These are phyloP conservation scores for Fomitopsis palustris DNA, from an alignment of 1,284 basidiomycete genomes.

Conservation along the genomic window DNA sequence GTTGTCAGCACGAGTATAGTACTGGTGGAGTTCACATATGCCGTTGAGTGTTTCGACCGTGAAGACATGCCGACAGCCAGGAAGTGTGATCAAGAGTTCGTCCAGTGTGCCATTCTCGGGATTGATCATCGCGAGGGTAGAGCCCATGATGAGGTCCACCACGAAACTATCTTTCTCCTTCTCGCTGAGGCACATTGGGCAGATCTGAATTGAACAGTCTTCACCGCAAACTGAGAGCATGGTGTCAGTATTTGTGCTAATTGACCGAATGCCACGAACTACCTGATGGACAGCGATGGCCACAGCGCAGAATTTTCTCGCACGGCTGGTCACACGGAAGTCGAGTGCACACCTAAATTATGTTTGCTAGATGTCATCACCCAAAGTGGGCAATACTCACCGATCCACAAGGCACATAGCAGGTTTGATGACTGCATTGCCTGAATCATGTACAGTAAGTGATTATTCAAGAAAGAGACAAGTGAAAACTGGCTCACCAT, in stretches of 20 bases:
- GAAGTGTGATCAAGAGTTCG: slow-evolving; percentile 57
- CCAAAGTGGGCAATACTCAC: slow-evolving; percentile 37
- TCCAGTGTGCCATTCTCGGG: slow-evolving; percentile 39
- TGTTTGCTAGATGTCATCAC: background rate
- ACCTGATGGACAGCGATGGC: slow-evolving; percentile 70
- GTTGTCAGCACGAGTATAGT: slow-evolving; percentile 40
- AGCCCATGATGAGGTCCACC: slow-evolving; percentile 57
- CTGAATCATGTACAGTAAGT: slow-evolving; percentile 6
- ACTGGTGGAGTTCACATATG: slow-evolving; percentile 46
- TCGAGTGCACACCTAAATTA: slow-evolving; percentile 56
- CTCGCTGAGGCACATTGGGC: slow-evolving; percentile 45
- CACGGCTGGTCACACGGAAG: slow-evolving; percentile 66
- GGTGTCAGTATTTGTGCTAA: background rate
- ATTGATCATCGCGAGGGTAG: slow-evolving; percentile 48
- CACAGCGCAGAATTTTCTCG: slow-evolving; percentile 43
- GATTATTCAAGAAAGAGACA: background rate
- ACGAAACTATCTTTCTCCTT: slow-evolving; percentile 40
- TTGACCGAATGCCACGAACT: slow-evolving; percentile 14
- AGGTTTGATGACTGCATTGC: slow-evolving; percentile 54
- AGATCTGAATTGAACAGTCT: slow-evolving; percentile 54
- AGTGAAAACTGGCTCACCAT: slow-evolving; percentile 30
- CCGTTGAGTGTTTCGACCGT: slow-evolving; percentile 73
- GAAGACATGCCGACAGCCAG: slow-evolving; percentile 60
- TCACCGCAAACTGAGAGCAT: slow-evolving; percentile 60
- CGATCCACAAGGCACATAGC: slow-evolving; percentile 68